A percentile compares a stretch with the other conserved stretches of the same genome.
Evolutionary conservation across 352 stramenopile genomes (phyloP).

Genomic region (Phytophthora colocasiae): DNA sequence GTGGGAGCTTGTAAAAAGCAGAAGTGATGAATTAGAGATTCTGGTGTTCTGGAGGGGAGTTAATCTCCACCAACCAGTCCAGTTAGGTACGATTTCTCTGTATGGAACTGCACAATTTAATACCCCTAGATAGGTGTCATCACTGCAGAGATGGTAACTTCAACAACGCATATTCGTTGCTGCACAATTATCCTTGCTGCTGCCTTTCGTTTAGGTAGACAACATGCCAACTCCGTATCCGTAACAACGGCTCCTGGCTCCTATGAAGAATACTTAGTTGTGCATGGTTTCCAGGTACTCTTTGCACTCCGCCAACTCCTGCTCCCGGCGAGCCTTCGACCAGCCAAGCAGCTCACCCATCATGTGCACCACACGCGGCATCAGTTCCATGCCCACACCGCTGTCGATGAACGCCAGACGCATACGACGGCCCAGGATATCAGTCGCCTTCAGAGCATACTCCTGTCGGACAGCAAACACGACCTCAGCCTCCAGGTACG

Average conservation of each 20-base stretch:
- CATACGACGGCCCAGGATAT: slow-evolving; percentile 93
- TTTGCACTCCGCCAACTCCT: slow-evolving; percentile 79
- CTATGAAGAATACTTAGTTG: slow-evolving; percentile 56
- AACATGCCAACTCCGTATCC: slow-evolving; percentile 17
- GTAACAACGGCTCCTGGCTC: slow-evolving; percentile 27
- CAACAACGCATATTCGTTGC: slow-evolving; percentile 26
- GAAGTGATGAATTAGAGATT: too few relatives aligned
- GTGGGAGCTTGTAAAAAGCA: too few relatives aligned
- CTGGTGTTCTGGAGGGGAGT: too few relatives aligned
- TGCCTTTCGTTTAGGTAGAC: slow-evolving; percentile 11
- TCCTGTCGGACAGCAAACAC: slow-evolving; percentile 94
- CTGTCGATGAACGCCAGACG: slow-evolving; percentile 95
- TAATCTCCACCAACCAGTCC: too few relatives aligned
- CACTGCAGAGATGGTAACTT: too few relatives aligned
- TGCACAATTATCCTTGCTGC: slow-evolving; percentile 22
- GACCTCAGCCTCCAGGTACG: slow-evolving; percentile 96
- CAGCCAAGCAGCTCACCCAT: slow-evolving; percentile 93
- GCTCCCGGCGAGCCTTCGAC: slow-evolving; percentile 75
- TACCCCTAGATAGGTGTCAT: too few relatives aligned
- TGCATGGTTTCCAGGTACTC: slow-evolving; percentile 90
- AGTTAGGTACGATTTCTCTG: too few relatives aligned
- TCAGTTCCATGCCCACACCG: slow-evolving; percentile 70
- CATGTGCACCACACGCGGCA: slow-evolving; percentile 92
- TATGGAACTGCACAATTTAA: too few relatives aligned
- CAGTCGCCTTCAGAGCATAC: slow-evolving; percentile 94